phyloP scores from a whole-genome alignment of 2,329 filamentous ascomycete species.

The Alternaria arborescens region DNA sequence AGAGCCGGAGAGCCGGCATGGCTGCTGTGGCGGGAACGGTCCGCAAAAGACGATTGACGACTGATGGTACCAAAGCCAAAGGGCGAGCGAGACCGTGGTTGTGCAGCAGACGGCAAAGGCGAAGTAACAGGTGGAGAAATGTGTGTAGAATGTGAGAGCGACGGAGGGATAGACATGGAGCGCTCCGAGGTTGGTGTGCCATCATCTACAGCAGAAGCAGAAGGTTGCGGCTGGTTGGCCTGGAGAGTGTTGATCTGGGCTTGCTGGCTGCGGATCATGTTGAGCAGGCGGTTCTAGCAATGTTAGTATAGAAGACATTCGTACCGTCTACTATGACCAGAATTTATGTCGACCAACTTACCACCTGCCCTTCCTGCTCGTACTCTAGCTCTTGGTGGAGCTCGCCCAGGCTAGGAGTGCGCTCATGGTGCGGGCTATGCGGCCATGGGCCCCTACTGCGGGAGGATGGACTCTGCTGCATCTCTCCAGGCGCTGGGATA shows the following conservation, averaged over 20 bases:
- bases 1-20: conserved; percentile 54
- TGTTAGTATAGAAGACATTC: background rate
- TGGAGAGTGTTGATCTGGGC: conserved; percentile 70
- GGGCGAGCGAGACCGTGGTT: conserved; percentile 50
- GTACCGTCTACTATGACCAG: too few relatives aligned
- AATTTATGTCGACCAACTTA: conserved; percentile 49
- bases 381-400: conserved; percentile 81
- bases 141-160: conserved; percentile 28
- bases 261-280: conserved; percentile 80
- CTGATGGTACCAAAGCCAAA: conserved; percentile 49
- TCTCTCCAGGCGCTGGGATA: conserved; percentile 73
- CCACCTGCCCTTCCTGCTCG: conserved; percentile 80
- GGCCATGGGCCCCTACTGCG: conserved; percentile 44
- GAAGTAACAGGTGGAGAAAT: conserved; percentile 46
- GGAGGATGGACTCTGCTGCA: conserved; percentile 60
- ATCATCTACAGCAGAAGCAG: conserved; percentile 61
- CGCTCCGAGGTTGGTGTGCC: conserved; percentile 59
- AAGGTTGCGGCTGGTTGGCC: conserved; percentile 54
- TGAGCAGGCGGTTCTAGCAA: conserved; percentile 73
- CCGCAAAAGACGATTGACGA: conserved; percentile 55
- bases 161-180: conserved; percentile 54
- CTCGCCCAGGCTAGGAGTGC: conserved; percentile 76
- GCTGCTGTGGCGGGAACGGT: conserved; percentile 50
- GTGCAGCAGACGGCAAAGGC: conserved; percentile 59
- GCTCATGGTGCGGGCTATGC: conserved; percentile 68